A percentile compares a stretch with the other conserved stretches of the same genome.
Evolutionary conservation across 2,329 filamentous ascomycete genomes (phyloP).

Genomic region (Botrytis aclada): DNA sequence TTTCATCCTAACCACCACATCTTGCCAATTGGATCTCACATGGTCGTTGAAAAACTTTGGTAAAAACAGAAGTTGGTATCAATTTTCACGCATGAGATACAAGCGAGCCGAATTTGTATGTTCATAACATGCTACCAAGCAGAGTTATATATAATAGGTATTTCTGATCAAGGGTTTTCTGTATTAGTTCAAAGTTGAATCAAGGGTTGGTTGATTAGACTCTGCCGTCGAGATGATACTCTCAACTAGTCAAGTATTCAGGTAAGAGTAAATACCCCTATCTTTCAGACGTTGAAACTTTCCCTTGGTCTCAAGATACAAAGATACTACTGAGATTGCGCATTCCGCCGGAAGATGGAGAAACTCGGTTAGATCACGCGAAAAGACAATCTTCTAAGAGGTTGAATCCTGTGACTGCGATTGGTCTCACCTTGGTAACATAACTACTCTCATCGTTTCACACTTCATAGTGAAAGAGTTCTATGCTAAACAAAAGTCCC

Average conservation of each 20-base stretch:
- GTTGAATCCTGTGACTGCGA: not conserved
- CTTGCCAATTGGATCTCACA: not conserved
- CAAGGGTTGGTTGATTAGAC: not conserved
- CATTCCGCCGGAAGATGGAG: not conserved
- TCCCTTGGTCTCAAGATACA: not conserved
- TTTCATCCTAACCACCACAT: not conserved
- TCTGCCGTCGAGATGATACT: not conserved
- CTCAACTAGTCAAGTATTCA: not conserved
- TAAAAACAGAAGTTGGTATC: not conserved
- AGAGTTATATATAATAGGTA: too few relatives aligned
- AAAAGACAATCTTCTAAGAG: not conserved
- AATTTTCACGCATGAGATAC: not conserved
- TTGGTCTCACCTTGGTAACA: not conserved
- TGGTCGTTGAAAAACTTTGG: not conserved
- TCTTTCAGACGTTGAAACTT: not conserved
- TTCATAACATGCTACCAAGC: not conserved
- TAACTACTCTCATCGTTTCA: not conserved
- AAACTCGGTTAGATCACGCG: not conserved
- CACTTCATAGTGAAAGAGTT: not conserved
- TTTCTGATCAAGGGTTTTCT: too few relatives aligned
- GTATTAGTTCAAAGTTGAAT: not conserved
- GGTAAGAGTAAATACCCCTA: too few relatives aligned
- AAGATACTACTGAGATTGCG: not conserved
- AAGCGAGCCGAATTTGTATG: not conserved
- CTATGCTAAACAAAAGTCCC: not conserved